Percentiles rank a stretch among this genome's conserved stretches.
Conservation (phyloP, 2,329 filamentous ascomycete genomes). For the Cordyceps militaris region DNA sequence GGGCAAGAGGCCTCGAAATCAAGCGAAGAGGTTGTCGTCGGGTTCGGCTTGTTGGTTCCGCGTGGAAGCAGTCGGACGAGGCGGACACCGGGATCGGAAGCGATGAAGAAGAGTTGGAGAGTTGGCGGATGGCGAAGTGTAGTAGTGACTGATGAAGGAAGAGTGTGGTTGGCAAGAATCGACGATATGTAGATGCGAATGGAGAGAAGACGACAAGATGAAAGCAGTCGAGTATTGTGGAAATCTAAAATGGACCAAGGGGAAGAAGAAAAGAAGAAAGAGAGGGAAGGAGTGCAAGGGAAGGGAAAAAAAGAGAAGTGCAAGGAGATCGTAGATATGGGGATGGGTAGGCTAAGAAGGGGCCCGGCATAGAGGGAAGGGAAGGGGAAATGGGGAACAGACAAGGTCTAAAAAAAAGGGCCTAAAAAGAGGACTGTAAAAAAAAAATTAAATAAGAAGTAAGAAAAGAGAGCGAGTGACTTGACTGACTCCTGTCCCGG, state of each 20-base stretch:
- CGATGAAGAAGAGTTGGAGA: neutral
- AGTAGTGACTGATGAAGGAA: neutral
- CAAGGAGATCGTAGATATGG: conserved; percentile 13
- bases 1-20: neutral
- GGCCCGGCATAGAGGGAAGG: conserved; percentile 3
- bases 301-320: conserved; percentile 18
- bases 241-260: conserved; percentile 2
- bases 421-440: neutral
- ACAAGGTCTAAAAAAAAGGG: neutral
- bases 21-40: neutral
- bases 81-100: conserved; percentile 8
- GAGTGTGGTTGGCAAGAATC: neutral
- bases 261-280: conserved; percentile 15
- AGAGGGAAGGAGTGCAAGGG: conserved; percentile 17
- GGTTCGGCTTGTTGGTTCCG: neutral
- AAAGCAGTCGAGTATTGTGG: conserved; percentile 1
- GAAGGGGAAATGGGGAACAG: conserved; percentile 6
- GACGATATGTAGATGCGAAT: too few species aligned
- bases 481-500: conserved; percentile 12
- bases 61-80: conserved; percentile 14
- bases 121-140: neutral
- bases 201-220: neutral
- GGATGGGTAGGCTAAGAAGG: conserved; percentile 16
- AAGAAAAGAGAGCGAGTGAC: neutral
- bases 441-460: neutral